Conservation (phyloP, 2,329 filamentous ascomycete genomes). For the Fusarium staphyleae region DNA sequence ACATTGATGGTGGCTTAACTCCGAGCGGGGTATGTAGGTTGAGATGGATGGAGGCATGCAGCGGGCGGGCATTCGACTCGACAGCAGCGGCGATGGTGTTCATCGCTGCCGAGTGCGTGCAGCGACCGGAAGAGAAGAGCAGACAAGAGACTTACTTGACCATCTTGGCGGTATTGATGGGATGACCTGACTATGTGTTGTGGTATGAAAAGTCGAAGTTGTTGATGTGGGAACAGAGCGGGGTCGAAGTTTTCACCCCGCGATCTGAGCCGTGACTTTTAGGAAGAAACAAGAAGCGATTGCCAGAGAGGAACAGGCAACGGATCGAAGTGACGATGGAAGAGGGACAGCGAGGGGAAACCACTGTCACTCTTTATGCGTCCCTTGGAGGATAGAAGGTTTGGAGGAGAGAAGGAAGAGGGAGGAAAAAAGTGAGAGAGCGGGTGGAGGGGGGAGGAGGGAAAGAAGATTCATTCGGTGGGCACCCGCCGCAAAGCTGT, state of each 20-base stretch:
- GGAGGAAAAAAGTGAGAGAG: constrained; percentile 40
- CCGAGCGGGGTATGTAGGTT: constrained; percentile 48
- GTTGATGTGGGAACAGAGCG: constrained; percentile 51
- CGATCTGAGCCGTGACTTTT: constrained; percentile 44
- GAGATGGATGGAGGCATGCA: constrained; percentile 27
- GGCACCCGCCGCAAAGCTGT: constrained; percentile 7
- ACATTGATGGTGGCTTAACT: constrained; percentile 46
- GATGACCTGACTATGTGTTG: constrained; percentile 50
- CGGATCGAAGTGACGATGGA: constrained; percentile 45
- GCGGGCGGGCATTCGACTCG: constrained; percentile 1
- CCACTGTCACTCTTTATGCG: constrained; percentile 52
- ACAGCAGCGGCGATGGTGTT: constrained; percentile 8
- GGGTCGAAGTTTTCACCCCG: constrained; percentile 55
- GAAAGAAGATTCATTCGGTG: constrained; percentile 37
- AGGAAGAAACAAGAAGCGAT: constrained; percentile 41
- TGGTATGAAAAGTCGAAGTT: constrained; percentile 47
- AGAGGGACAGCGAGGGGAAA: constrained; percentile 49
- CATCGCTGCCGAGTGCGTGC: neutral
- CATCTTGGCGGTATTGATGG: constrained; percentile 89
- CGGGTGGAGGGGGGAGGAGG: constrained; percentile 37
- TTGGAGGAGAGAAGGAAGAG: constrained; percentile 27
- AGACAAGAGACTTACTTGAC: constrained; percentile 83
- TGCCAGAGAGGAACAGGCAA: constrained; percentile 36
- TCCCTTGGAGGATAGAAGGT: constrained; percentile 44
- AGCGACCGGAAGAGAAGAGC: constrained; percentile 6